These are phyloP conservation scores for Fusarium concolor DNA, from an alignment of 2,329 filamentous ascomycete species.

Conservation along the genomic window DNA sequence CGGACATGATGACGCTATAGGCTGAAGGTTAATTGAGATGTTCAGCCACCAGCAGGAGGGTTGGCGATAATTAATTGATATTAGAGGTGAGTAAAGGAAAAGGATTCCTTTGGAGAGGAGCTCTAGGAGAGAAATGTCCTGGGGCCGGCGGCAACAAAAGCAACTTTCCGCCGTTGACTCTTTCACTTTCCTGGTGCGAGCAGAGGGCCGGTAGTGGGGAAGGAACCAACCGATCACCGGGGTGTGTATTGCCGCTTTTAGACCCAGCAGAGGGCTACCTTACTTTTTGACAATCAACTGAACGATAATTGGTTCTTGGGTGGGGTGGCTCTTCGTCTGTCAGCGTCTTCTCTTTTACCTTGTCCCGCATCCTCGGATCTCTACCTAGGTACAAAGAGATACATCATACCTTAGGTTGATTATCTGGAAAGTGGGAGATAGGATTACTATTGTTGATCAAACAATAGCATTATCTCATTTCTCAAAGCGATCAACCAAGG, in stretches of 20 bases:
- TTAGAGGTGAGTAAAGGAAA: neutral
- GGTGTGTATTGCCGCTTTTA: constrained; percentile 10
- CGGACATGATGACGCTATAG: constrained; percentile 48
- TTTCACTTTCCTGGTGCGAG: constrained; percentile 18
- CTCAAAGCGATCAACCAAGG: neutral
- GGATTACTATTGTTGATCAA: neutral
- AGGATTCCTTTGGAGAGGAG: neutral
- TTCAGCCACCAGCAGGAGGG: constrained; percentile 44
- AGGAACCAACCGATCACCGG: constrained; percentile 20
- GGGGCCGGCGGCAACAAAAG: constrained; percentile 34
- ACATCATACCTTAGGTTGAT: neutral
- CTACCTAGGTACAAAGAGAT: neutral
- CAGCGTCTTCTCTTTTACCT: neutral
- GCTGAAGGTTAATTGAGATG: constrained; percentile 11
- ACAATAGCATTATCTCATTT: neutral
- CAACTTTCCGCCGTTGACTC: constrained; percentile 36
- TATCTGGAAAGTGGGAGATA: neutral
- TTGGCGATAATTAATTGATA: neutral
- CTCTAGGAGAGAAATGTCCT: constrained; percentile 17
- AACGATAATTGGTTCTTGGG: constrained; percentile 37
- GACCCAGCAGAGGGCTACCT: neutral
- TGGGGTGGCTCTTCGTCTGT: constrained; percentile 11
- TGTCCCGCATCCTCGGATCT: constrained; percentile 8
- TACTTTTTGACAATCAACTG: constrained; percentile 41
- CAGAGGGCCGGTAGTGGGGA: constrained; percentile 22